phyloP scores from a whole-genome alignment of 1,139 yeast genomes.

The Candida sojae region DNA sequence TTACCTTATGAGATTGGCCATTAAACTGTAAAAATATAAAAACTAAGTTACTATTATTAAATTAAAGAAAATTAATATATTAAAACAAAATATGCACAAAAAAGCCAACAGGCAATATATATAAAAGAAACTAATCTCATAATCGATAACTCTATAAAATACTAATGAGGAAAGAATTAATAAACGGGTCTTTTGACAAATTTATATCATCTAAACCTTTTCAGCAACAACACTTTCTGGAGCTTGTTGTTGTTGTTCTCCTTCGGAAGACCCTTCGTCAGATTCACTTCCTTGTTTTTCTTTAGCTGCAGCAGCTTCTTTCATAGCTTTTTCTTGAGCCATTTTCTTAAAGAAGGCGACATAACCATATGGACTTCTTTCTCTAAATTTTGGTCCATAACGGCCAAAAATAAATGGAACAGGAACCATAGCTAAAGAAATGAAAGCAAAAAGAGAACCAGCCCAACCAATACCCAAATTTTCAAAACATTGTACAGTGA shows the following conservation, averaged over 20 bases:
- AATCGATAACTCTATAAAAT: not conserved
- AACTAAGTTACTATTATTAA: not conserved
- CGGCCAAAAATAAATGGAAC: conserved; percentile 49
- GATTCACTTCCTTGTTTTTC: not conserved
- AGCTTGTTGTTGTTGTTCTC: not conserved
- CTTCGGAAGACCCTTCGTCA: not conserved
- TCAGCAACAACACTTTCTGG: conserved; percentile 10
- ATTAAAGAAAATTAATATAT: not conserved
- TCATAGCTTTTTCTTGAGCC: conserved; percentile 25
- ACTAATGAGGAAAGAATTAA: too few relatives aligned
- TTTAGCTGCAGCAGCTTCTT: conserved; percentile 11
- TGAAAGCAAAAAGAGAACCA: conserved; percentile 36
- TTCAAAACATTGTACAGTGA: conserved; percentile 47
- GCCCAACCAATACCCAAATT: conserved; percentile 42
- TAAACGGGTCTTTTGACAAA: too few relatives aligned
- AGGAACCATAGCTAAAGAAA: conserved; percentile 35
- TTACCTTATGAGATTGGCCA: conserved; percentile 20
- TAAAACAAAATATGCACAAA: not conserved
- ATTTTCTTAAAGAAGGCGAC: conserved; percentile 44
- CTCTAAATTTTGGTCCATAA: conserved; percentile 59
- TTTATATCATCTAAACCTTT: conserved; percentile 8
- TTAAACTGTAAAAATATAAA: not conserved
- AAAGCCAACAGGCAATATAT: not conserved
- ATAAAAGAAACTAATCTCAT: not conserved
- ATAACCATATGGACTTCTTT: conserved; percentile 58